Evolutionary conservation across 116 monocot genomes (phyloP).

Genomic region (Phalaenopsis hybrid): DNA sequence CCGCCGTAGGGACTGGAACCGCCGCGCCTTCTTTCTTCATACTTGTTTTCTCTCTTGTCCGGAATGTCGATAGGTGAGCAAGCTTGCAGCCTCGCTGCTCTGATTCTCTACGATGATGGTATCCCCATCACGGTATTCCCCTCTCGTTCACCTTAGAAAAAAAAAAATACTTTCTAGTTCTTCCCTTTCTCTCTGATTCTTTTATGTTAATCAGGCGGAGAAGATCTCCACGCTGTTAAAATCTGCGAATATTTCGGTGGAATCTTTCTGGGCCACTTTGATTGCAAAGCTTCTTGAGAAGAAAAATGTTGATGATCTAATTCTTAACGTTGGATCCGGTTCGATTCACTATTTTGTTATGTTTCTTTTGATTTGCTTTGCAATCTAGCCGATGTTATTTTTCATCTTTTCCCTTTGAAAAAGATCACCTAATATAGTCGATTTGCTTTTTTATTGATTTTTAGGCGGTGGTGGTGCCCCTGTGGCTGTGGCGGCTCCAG

Average conservation of each 20-base stretch:
- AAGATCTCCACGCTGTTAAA: constrained; percentile 69
- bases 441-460: constrained; percentile 4
- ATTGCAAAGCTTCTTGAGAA: constrained; percentile 74
- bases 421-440: neutral
- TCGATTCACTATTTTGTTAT: too few relatives aligned
- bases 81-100: constrained; percentile 66
- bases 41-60: neutral
- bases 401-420: too few relatives aligned
- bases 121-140: constrained; percentile 60
- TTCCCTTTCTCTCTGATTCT: neutral
- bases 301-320: constrained; percentile 62
- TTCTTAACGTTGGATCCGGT: constrained; percentile 52
- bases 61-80: constrained; percentile 24
- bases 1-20: too few relatives aligned
- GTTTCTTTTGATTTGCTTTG: too few relatives aligned
- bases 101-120: constrained; percentile 73
- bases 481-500: constrained; percentile 31
- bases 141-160: too few relatives aligned
- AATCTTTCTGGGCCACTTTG: constrained; percentile 74
- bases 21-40: too few relatives aligned
- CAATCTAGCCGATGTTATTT: too few relatives aligned
- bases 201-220: too few relatives aligned
- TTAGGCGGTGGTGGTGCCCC: constrained; percentile 66
- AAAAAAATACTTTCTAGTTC: too few relatives aligned
- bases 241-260: constrained; percentile 61